Conservation (phyloP, 495 filamentous ascomycete genomes). For the Hypoxylon lienhwacheense region DNA sequence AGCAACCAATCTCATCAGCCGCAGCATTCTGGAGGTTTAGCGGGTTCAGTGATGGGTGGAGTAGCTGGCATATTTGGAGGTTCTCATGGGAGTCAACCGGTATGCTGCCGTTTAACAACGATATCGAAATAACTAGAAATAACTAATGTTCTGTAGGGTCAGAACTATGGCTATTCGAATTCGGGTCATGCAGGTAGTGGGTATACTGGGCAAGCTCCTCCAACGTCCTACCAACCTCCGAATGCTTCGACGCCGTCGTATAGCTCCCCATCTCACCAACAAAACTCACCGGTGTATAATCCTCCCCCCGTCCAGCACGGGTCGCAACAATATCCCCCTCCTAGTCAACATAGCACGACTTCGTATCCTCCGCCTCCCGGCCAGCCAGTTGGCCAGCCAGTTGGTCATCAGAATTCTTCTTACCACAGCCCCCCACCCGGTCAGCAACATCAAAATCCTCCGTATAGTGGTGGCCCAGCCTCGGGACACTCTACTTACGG, state of each 20-base stretch:
- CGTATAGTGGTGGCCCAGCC: conserved; percentile 26
- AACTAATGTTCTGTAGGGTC: conserved; percentile 34
- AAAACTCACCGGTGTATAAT: conserved; percentile 33
- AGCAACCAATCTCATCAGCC: conserved; percentile 38
- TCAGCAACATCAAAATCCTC: conserved; percentile 31
- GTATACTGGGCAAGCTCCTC: conserved; percentile 55
- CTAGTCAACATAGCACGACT: conserved; percentile 34
- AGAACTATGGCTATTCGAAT: conserved; percentile 58
- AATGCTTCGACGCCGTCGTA: conserved; percentile 35
- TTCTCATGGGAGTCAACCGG: conserved; percentile 40
- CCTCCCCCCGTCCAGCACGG: conserved; percentile 22
- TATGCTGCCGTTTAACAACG: conserved; percentile 18
- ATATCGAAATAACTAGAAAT: neutral
- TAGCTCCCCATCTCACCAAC: conserved; percentile 37
- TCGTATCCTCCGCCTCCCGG: conserved; percentile 29
- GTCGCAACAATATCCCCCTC: conserved; percentile 30
- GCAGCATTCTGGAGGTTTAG: conserved; percentile 42
- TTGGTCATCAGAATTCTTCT: conserved; percentile 30
- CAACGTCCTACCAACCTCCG: conserved; percentile 51
- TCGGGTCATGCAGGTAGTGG: conserved; percentile 42
- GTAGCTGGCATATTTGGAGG: conserved; percentile 48
- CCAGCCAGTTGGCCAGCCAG: conserved; percentile 26
- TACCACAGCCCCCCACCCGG: conserved; percentile 36
- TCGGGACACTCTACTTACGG: conserved; percentile 33
- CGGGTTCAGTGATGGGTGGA: conserved; percentile 48